Evolutionary conservation across 1,284 basidiomycete species (phyloP), one percentile per base, ranked within the genome.

Genomic region (Trichosporon ovoides): DNA sequence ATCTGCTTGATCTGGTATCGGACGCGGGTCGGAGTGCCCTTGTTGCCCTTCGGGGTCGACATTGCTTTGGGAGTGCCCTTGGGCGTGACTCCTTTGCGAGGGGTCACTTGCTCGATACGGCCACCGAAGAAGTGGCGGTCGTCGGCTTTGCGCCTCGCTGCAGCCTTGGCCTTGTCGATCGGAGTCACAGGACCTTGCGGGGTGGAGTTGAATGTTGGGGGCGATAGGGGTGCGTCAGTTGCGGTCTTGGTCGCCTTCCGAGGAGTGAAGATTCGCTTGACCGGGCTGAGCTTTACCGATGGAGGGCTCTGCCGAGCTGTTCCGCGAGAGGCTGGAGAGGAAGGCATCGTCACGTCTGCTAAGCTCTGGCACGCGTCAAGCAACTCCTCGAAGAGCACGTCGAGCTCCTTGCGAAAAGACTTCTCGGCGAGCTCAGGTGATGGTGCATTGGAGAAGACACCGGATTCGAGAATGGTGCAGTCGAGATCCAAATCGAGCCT

Each of bases 361-460:
- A 11, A 35, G 5, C 22, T 20, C 28, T 53, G 48, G 40, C 57
- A 59, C 48, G 61, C 51, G 12, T 59, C 51, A 3, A 61, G 40
- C 13, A 64, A 55, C 33, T 64, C 63, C 38, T 61, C 60, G 18
- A 64, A 64, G 20, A 64, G 55, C 2, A 24, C 24, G 51, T 64
- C 63, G 19, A 64, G 36, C 37, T 61, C 62, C 19, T 12, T 16
- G 14, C 35, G 34, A 36, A 63, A 60, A 5, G 52, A 49, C 14
- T 18, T 38, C 34, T 38, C 19, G 20, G 46, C 28, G 4, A 9
- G 36, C 34, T 16, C 24, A 7, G 3, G 38, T 3, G 13, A 13
- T 3, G 46, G 9, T 2, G 7, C 20, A 28, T 24, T 19, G 16
- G 28, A 31, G 28, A 31, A 31, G 28, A 31, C 9, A 5, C 28